Evolutionary conservation across 495 filamentous ascomycete species (phyloP).

Genomic region (Xylaria flabelliformis): DNA sequence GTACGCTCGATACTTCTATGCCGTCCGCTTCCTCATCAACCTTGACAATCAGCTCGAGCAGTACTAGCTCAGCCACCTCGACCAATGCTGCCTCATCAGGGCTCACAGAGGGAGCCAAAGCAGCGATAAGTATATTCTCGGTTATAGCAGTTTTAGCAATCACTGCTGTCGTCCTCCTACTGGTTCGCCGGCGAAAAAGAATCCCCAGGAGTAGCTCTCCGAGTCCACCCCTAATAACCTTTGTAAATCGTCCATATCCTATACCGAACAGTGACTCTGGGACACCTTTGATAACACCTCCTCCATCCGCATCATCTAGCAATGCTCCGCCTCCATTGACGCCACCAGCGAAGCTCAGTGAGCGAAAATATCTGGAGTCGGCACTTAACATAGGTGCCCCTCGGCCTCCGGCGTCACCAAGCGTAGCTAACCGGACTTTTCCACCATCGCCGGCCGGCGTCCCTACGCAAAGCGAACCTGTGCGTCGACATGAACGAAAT

Average conservation of each 20-base stretch:
- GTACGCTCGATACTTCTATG: neutral
- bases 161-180: slow-evolving; percentile 44
- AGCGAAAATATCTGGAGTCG: slow-evolving; percentile 45
- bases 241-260: slow-evolving; percentile 30
- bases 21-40: slow-evolving; percentile 2
- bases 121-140: slow-evolving; percentile 51
- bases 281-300: slow-evolving; percentile 49
- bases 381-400: neutral
- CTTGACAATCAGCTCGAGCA: slow-evolving; percentile 22
- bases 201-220: slow-evolving; percentile 29
- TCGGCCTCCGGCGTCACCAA: slow-evolving; percentile 42
- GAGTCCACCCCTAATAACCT: slow-evolving; percentile 24
- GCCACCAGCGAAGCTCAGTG: slow-evolving; percentile 52
- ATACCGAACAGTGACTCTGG: slow-evolving; percentile 40
- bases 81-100: slow-evolving; percentile 25
- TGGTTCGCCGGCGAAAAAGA: slow-evolving; percentile 40
- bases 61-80: slow-evolving; percentile 26
- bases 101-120: slow-evolving; percentile 47
- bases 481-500: slow-evolving; percentile 39
- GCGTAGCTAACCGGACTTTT: slow-evolving; percentile 36
- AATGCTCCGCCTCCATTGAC: slow-evolving; percentile 36
- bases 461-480: slow-evolving; percentile 42
- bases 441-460: slow-evolving; percentile 31
- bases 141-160: slow-evolving; percentile 44
- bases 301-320: slow-evolving; percentile 37